Conservation (phyloP, 257 asterid species). For the Henckelia pumila region DNA sequence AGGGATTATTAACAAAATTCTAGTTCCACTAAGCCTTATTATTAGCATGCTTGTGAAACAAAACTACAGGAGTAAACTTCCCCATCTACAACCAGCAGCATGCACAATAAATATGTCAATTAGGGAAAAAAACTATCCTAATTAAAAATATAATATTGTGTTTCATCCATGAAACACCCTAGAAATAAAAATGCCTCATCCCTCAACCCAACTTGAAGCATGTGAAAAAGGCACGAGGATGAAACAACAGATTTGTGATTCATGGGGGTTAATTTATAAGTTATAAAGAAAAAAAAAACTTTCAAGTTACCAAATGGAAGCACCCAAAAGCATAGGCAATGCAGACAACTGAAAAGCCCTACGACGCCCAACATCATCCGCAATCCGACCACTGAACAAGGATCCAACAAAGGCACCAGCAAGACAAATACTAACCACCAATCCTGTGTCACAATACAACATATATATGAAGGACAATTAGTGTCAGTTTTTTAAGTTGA, state of each 20-base stretch:
- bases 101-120: too few relatives aligned
- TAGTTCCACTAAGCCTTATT: too few relatives aligned
- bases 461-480: constrained; percentile 18
- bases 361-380: constrained; percentile 85
- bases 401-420: constrained; percentile 94
- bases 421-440: constrained; percentile 84
- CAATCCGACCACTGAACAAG: constrained; percentile 78
- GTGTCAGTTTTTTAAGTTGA: constrained; percentile 6
- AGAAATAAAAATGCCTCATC: too few relatives aligned
- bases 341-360: constrained; percentile 85
- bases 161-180: too few relatives aligned
- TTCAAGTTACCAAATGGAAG: constrained; percentile 53
- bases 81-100: not conserved
- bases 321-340: constrained; percentile 80
- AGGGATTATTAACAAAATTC: too few relatives aligned
- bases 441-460: constrained; percentile 42
- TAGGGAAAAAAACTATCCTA: too few relatives aligned
- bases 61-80: too few relatives aligned
- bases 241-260: not conserved
- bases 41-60: too few relatives aligned
- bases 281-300: not conserved
- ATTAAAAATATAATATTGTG: not conserved
- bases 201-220: too few relatives aligned
- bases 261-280: not conserved
- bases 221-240: not conserved